Conservation (phyloP, 2,329 filamentous ascomycete species). For the Calonectria crousiana region DNA sequence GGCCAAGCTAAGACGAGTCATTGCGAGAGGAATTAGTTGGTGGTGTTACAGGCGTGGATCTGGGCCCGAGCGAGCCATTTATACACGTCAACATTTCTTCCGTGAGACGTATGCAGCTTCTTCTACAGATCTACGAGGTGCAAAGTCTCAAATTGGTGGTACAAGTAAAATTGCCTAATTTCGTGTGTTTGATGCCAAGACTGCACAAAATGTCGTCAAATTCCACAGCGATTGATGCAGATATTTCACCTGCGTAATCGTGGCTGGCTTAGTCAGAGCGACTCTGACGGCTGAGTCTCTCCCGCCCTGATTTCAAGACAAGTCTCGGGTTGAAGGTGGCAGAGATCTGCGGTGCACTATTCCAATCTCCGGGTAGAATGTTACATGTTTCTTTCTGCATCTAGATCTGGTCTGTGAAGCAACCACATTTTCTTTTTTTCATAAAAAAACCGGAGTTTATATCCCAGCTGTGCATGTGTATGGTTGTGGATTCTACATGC, state of each 20-base stretch:
- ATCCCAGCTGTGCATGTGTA: too few species aligned
- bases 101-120: neutral
- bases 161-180: neutral
- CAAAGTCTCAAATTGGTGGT: neutral
- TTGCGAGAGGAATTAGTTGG: neutral
- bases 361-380: neutral
- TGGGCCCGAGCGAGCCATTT: neutral
- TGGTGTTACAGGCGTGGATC: neutral
- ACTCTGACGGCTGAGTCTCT: neutral
- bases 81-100: neutral
- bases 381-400: too few species aligned
- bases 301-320: neutral
- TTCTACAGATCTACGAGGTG: neutral
- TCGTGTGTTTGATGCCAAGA: neutral
- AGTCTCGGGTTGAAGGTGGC: neutral
- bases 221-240: neutral
- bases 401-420: neutral
- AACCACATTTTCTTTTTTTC: too few species aligned
- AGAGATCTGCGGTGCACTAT: neutral
- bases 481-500: neutral
- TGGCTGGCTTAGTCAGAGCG: neutral
- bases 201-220: neutral
- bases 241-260: neutral
- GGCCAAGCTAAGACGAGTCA: neutral
- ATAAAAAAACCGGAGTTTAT: too few species aligned